A percentile compares a stretch with the other conserved stretches of the same genome.
Conservation (phyloP, 352 stramenopile species). For the Phytopythium chamaehyphon region DNA sequence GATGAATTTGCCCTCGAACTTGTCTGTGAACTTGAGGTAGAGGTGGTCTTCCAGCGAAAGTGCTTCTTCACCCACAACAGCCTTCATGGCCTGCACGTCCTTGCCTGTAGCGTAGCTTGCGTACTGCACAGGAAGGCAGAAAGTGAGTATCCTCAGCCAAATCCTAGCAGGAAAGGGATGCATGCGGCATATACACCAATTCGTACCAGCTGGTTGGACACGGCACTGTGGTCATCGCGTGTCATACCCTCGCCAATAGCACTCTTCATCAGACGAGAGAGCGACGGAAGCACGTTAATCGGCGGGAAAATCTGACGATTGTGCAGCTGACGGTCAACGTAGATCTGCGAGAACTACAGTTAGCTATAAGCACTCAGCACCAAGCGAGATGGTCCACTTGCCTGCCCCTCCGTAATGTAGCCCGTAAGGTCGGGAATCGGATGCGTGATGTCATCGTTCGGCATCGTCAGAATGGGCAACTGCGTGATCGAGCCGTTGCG, state of each 20-base stretch:
- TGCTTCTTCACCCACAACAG: slow-evolving; percentile 98
- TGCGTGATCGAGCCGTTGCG: slow-evolving; percentile 99
- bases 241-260: slow-evolving; percentile 99
- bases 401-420: slow-evolving; percentile 99
- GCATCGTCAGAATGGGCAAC: slow-evolving; percentile 99
- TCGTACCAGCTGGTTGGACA: slow-evolving; percentile 98
- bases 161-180: neutral
- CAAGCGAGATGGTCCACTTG: slow-evolving; percentile 11
- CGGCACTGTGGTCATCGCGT: slow-evolving; percentile 96
- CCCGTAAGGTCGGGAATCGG: slow-evolving; percentile 99
- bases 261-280: slow-evolving; percentile 99
- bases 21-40: slow-evolving; percentile 99
- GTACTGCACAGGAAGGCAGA: slow-evolving; percentile 39
- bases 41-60: slow-evolving; percentile 98
- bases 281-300: slow-evolving; percentile 98
- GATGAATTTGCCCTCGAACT: slow-evolving; percentile 99
- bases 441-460: slow-evolving; percentile 99
- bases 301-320: slow-evolving; percentile 99
- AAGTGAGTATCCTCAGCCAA: neutral
- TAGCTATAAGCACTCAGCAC: neutral
- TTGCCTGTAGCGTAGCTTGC: slow-evolving; percentile 90
- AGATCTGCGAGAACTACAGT: slow-evolving; percentile 78
- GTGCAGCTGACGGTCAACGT: slow-evolving; percentile 97
- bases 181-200: slow-evolving; percentile 11
- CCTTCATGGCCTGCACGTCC: slow-evolving; percentile 99